These are phyloP conservation scores for Piper longum DNA, from an alignment of 164 flowering plant genomes.

Conservation along the genomic window DNA sequence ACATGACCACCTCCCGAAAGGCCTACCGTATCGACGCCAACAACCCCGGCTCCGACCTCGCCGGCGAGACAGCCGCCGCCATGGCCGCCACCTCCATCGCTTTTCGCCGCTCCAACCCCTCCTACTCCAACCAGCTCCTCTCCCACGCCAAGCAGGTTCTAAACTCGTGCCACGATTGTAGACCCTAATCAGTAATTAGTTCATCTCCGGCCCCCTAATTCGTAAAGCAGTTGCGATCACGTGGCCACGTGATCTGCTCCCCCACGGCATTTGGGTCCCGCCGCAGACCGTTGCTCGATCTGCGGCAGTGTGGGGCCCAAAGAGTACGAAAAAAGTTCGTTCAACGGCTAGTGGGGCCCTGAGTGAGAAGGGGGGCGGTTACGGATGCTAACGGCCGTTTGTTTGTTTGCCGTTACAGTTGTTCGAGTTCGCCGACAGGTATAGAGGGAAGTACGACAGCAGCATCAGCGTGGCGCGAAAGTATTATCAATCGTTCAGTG, in stretches of 20 bases:
- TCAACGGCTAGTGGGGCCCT: too few species aligned
- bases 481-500: slow-evolving; percentile 83
- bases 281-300: neutral
- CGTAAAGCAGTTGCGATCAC: too few species aligned
- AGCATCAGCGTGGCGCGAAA: slow-evolving; percentile 77
- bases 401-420: slow-evolving; percentile 32
- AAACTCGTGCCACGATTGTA: neutral
- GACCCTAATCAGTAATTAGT: too few species aligned
- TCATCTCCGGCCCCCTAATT: too few species aligned
- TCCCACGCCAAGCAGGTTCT: slow-evolving; percentile 69
- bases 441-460: slow-evolving; percentile 90
- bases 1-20: slow-evolving; percentile 50
- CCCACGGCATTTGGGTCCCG: neutral
- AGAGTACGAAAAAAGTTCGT: neutral
- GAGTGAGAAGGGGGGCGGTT: neutral
- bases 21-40: slow-evolving; percentile 57
- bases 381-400: neutral
- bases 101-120: slow-evolving; percentile 51
- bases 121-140: slow-evolving; percentile 52
- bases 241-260: too few species aligned
- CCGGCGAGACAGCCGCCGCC: slow-evolving; percentile 91
- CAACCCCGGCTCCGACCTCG: slow-evolving; percentile 87
- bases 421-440: slow-evolving; percentile 65
- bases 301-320: neutral
- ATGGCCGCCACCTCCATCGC: slow-evolving; percentile 89